phyloP scores from a whole-genome alignment of 1,284 basidiomycete species.

The Naganishia albida region DNA sequence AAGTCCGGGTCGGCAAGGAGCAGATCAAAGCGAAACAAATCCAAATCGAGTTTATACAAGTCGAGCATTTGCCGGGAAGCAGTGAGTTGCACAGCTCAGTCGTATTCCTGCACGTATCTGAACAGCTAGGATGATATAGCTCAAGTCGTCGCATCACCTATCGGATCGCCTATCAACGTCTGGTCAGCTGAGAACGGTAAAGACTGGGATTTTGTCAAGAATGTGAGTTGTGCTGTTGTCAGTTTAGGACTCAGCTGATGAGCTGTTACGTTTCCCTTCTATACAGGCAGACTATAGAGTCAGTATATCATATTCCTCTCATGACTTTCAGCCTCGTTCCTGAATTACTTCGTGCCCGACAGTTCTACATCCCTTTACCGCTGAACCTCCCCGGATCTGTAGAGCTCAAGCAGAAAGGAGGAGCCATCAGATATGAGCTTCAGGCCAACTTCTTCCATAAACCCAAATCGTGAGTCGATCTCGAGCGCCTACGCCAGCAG shows the following conservation, averaged over 20 bases:
- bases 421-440: conserved; percentile 79
- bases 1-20: conserved; percentile 68
- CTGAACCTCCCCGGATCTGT: conserved; percentile 80
- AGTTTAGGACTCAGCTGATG: neutral
- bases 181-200: conserved; percentile 47
- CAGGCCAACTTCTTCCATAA: conserved; percentile 78
- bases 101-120: conserved; percentile 60
- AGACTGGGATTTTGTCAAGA: conserved; percentile 67
- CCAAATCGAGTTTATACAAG: conserved; percentile 79
- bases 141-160: conserved; percentile 56
- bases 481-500: neutral
- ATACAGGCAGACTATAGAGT: conserved; percentile 34
- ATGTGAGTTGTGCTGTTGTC: conserved; percentile 58
- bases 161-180: conserved; percentile 47
- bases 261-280: neutral
- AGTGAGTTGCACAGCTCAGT: conserved; percentile 16
- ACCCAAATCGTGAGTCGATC: conserved; percentile 66
- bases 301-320: conserved; percentile 31
- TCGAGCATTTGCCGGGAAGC: conserved; percentile 61
- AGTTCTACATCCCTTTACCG: conserved; percentile 80
- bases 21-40: conserved; percentile 89
- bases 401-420: conserved; percentile 71
- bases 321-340: neutral
- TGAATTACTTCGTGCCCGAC: conserved; percentile 54
- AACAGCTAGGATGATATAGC: conserved; percentile 66